Base-by-base conservation (phyloP, 1,139 yeast species). In the Scheffersomyces illinoinensis region DNA sequence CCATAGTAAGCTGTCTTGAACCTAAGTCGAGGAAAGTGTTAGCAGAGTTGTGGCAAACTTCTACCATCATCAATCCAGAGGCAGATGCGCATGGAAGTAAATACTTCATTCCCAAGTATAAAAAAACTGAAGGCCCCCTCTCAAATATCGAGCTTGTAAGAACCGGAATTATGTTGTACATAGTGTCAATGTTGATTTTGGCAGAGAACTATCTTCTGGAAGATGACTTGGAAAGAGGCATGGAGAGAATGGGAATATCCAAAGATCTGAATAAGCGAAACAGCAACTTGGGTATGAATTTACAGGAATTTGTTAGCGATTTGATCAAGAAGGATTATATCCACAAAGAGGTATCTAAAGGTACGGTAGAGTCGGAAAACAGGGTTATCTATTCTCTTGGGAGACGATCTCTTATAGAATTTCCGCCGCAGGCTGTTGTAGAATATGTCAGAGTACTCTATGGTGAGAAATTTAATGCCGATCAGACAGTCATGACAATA, bases 121-220 rank as follows among this genome's bases (percentile, higher is more conserved):
- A 56, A 8, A 62, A 66, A 46, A 58, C 62, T 1, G 57, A 58
- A 10, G 56, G 67, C 2, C 66, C 68, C 2, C 57, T 63, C 14
- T 62, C 74, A 23, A 73, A 74, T 60, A 57, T 54, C 10, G 80
- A 77, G 24, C 63, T 78, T 50, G 69, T 76, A 12, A 74, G 71
- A 58, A 61, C 66, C 1, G 83, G 82, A 6, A 52, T 78, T 1
- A 60, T 73, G 55, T 59, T 72, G 21, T 59, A 74, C 21, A 64
- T 78, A 3, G 57, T 78, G 18, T 59, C 74, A 12, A 53, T 76
- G n/a, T 61, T 80, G 10, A 68, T 79, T 0, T 62, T 79, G 17
- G 66, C 74, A 39, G 80, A 76, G 46, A 78, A 79, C 61, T 74
- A 76, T 59, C 56, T 77, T 2, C 64, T 70, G 12, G 82, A 77